Evolutionary conservation across 2,329 filamentous ascomycete species (phyloP).

Genomic region (Lachnellula subtilissima): DNA sequence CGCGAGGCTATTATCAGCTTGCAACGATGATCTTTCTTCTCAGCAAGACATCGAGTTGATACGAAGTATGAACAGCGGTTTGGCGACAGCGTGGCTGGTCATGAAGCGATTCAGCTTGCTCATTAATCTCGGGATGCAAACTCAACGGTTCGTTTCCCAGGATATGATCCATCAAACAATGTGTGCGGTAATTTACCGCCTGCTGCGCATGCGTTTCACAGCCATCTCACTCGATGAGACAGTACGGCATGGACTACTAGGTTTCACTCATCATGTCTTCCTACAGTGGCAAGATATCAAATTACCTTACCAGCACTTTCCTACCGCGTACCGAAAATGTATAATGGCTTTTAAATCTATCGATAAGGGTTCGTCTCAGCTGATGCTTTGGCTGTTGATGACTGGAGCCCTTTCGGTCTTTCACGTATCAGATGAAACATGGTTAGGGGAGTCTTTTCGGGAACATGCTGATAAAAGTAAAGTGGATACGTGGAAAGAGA

Average conservation of each 20-base stretch:
- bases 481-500: constrained; percentile 14
- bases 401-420: constrained; percentile 21
- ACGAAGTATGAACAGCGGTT: constrained; percentile 11
- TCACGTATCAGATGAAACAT: constrained; percentile 13
- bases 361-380: constrained; percentile 4
- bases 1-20: background rate
- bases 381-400: constrained; percentile 23
- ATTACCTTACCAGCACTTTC: constrained; percentile 17
- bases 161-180: constrained; percentile 18
- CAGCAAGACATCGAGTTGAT: background rate
- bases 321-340: constrained; percentile 10
- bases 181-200: constrained; percentile 35
- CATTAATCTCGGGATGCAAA: constrained; percentile 25
- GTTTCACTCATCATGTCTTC: constrained; percentile 37
- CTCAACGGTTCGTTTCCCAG: constrained; percentile 13
- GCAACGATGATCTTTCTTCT: background rate
- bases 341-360: constrained; percentile 5
- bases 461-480: constrained; percentile 13
- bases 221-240: constrained; percentile 31
- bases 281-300: constrained; percentile 32
- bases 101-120: constrained; percentile 25
- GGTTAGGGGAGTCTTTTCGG: constrained; percentile 18
- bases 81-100: constrained; percentile 21
- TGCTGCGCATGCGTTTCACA: constrained; percentile 33
- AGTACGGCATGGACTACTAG: constrained; percentile 37